Evolutionary conservation across 441 rosid species (phyloP).

Genomic region (Macaranga tanarius): DNA sequence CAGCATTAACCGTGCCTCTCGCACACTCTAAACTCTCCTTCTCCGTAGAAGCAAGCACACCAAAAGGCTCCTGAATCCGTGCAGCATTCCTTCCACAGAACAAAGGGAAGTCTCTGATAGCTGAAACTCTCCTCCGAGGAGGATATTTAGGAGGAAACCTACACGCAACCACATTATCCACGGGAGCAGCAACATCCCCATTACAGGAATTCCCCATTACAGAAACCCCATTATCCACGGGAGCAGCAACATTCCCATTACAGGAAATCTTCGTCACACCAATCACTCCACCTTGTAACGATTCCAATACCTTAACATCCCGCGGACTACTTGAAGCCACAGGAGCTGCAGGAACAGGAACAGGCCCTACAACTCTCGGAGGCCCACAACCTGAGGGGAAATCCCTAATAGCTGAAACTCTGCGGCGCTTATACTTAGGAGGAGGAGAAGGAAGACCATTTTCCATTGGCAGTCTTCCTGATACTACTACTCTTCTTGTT

Average conservation of each 20-base stretch:
- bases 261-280: constrained; percentile 7
- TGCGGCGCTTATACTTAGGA: constrained; percentile 44
- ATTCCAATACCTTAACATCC: constrained; percentile 10
- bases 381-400: constrained; percentile 68
- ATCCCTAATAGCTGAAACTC: constrained; percentile 46
- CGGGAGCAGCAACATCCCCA: constrained; percentile 17
- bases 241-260: constrained; percentile 17
- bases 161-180: constrained; percentile 15
- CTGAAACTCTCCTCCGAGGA: constrained; percentile 39
- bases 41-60: constrained; percentile 21
- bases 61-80: constrained; percentile 17
- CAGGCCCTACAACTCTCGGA: constrained; percentile 14
- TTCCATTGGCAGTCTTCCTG: constrained; percentile 24
- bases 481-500: constrained; percentile 32
- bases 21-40: constrained; percentile 10
- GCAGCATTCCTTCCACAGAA: constrained; percentile 45
- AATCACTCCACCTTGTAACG: constrained; percentile 11
- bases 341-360: constrained; percentile 14
- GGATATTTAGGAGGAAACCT: constrained; percentile 47
- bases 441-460: constrained; percentile 27
- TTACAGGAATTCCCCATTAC: not conserved
- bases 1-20: constrained; percentile 12
- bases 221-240: constrained; percentile 28
- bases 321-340: not conserved
- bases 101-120: constrained; percentile 43